Conservation (phyloP, 2,329 filamentous ascomycete species). For the Diaporthe citriasiana region DNA sequence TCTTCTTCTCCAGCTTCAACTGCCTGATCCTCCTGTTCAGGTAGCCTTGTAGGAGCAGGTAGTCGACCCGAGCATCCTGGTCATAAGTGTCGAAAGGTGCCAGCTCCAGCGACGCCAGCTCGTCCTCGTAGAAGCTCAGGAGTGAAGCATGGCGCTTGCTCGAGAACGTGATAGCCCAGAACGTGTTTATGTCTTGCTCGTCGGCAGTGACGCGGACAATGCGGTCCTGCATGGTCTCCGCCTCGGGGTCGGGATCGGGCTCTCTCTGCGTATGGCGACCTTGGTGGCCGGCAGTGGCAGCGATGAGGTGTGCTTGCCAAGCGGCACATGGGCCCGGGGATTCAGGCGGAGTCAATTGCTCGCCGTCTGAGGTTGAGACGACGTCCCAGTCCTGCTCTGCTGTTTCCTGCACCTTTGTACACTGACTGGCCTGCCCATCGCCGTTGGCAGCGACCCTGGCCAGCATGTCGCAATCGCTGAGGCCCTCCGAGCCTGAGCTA, state of each 20-base stretch:
- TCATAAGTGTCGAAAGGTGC: conserved; percentile 52
- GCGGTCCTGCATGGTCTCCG: conserved; percentile 56
- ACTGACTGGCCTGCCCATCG: background rate
- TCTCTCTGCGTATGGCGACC: background rate
- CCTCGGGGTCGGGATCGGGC: conserved; percentile 39
- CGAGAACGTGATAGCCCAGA: conserved; percentile 65
- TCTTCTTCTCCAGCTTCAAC: conserved; percentile 56
- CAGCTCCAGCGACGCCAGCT: conserved; percentile 55
- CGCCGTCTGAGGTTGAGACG: conserved; percentile 12
- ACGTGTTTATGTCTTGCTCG: conserved; percentile 60
- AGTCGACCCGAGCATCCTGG: conserved; percentile 64
- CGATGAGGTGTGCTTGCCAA: conserved; percentile 25
- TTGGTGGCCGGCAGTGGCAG: background rate
- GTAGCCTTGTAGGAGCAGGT: conserved; percentile 63
- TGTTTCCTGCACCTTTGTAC: background rate
- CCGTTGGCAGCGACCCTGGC: background rate
- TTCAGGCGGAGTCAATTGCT: conserved; percentile 6
- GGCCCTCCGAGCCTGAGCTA: background rate
- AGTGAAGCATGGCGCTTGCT: conserved; percentile 56
- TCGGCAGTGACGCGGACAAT: conserved; percentile 61
- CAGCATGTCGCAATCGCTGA: background rate
- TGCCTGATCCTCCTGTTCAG: conserved; percentile 54
- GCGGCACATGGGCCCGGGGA: conserved; percentile 16
- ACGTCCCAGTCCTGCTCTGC: conserved; percentile 19
- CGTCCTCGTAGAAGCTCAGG: conserved; percentile 56